These are phyloP conservation scores for Mallotus japonicus DNA, from an alignment of 441 rosid genomes.

Conservation along the genomic window DNA sequence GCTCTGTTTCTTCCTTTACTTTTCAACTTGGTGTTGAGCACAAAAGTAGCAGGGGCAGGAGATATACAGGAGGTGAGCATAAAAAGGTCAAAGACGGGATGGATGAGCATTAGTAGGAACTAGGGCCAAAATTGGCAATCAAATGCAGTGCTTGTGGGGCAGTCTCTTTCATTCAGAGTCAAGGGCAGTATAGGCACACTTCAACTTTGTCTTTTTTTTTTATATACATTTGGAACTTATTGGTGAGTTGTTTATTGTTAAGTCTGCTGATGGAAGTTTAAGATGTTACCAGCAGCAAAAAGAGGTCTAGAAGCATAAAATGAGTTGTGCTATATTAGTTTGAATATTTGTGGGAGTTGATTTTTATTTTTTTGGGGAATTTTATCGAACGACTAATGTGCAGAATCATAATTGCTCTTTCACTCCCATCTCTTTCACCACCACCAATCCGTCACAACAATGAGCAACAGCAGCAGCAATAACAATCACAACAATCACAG, in stretches of 20 bases:
- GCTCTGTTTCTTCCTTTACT: conserved; percentile 42
- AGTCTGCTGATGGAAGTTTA: not conserved
- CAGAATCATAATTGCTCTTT: no score
- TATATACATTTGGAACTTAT: conserved; percentile 12
- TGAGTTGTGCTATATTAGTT: no score
- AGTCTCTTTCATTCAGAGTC: conserved; percentile 32
- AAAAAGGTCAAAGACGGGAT: conserved; percentile 25
- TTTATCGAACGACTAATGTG: no score
- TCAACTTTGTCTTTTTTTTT: conserved; percentile 21
- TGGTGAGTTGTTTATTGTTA: not conserved
- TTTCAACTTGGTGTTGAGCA: conserved; percentile 31
- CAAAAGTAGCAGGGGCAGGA: conserved; percentile 38
- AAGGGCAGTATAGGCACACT: conserved; percentile 26
- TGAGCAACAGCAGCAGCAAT: no score
- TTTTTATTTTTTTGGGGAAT: no score
- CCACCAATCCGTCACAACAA: no score
- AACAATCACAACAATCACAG: no score
- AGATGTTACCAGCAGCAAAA: not conserved
- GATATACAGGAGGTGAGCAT: conserved; percentile 31
- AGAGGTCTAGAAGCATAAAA: conserved; percentile 33
- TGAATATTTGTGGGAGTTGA: no score
- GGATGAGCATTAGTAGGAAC: conserved; percentile 37
- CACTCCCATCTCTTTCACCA: no score
- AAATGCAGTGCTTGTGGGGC: conserved; percentile 34
- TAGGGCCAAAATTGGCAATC: conserved; percentile 45